Evolutionary conservation across 2,329 filamentous ascomycete genomes (phyloP), one percentile per base, ranked within the genome.

Genomic region (Fulvia fulva): DNA sequence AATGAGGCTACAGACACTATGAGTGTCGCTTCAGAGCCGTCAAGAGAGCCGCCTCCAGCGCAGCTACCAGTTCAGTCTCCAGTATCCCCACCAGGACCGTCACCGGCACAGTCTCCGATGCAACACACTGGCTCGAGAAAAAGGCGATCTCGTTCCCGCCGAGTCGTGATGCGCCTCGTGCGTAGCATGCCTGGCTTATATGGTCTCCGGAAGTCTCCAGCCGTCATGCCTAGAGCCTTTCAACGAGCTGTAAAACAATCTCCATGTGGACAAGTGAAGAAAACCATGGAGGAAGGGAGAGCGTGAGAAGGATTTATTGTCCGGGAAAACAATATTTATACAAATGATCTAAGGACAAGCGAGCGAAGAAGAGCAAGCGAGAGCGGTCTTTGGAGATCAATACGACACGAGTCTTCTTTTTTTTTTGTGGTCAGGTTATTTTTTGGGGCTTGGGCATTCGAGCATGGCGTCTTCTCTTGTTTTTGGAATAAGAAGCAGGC

Each of bases 361-460:
- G 19, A 25, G 50, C 28, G 28, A 32, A 32, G 28, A 32, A 32
- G 28, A 25, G 50, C 28, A 9, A 52, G 26, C n/a, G 19, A 25
- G 50, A 41, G 50, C 30, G 32, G 30, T 25, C 32, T 53, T n/a
- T 53, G 51, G 32, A 53, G 28, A 53, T 53, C 16, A 37, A 11
- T 14, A 41, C 30, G 32, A 53, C 51, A 41, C 22, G 37, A 41
- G 19, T 41, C 3, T 41, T 19, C 16, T 41, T 41, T 41, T 9
- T 37, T 32, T 12, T 32, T 12, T 32, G 12, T 32, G 28, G 28
- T 32, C n/a, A n/a, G 30, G 30, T 9, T 9, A 34, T 34, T 34
- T 16, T n/a, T 41, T 41, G n/a, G n/a, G n/a, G n/a, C n/a, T 41
- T 41, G 37, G 37, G 37, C 37, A 41, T 41, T 41, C 37, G 37